These are phyloP conservation scores for Lagerstroemia speciosa DNA, from an alignment of 345 rosid genomes.

Conservation along the genomic window DNA sequence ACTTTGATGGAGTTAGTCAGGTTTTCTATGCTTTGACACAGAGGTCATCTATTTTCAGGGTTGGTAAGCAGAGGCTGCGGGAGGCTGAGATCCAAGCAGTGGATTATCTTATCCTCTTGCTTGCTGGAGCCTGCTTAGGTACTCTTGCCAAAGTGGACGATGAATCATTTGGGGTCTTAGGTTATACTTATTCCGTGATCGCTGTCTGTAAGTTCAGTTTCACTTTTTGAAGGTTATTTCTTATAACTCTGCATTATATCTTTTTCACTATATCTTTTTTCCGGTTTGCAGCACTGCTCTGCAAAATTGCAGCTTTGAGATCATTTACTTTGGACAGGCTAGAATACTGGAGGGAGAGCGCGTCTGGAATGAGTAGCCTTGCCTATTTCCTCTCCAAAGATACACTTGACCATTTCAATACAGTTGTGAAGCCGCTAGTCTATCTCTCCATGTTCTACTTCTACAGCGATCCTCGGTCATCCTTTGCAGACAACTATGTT, in stretches of 20 bases:
- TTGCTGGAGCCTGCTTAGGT: constrained; percentile 89
- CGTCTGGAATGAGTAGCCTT: constrained; percentile 70
- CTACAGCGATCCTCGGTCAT: constrained; percentile 86
- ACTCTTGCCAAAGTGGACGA: constrained; percentile 74
- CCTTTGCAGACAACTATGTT: constrained; percentile 57
- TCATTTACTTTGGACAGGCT: constrained; percentile 66
- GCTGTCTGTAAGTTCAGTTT: constrained; percentile 64
- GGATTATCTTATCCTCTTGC: constrained; percentile 60
- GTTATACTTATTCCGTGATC: constrained; percentile 76
- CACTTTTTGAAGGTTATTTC: neutral
- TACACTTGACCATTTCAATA: constrained; percentile 62
- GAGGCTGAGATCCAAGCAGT: constrained; percentile 64
- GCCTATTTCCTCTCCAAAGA: constrained; percentile 82
- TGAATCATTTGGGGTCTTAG: constrained; percentile 59
- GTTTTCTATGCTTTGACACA: neutral
- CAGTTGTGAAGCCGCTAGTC: constrained; percentile 63
- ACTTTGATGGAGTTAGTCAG: neutral
- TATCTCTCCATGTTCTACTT: constrained; percentile 84
- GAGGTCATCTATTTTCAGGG: constrained; percentile 27
- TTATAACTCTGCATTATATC: neutral
- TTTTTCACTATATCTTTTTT: neutral
- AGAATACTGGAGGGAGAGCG: constrained; percentile 68
- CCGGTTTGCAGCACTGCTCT: constrained; percentile 59
- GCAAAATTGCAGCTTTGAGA: constrained; percentile 72
- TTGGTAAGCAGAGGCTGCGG: constrained; percentile 72